phyloP scores from a whole-genome alignment of 78 protist genomes.

The Planoprotostelium fungivorum region DNA sequence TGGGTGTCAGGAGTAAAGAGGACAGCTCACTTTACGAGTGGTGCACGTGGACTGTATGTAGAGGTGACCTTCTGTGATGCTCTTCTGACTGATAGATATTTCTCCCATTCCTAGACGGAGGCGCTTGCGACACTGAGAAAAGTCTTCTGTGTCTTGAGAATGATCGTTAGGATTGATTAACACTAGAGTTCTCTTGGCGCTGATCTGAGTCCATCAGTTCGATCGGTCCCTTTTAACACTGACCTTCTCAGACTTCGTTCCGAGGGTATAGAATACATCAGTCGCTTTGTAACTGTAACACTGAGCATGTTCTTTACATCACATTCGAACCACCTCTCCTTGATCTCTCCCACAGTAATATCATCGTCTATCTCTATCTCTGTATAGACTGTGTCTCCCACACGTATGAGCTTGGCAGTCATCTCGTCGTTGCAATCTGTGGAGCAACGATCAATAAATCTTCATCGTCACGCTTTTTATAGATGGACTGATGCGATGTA shows the following conservation, averaged over 20 bases:
- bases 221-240: background rate
- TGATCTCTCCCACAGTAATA: background rate
- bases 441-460: too few species aligned
- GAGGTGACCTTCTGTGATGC: background rate
- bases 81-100: background rate
- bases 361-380: background rate
- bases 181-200: background rate
- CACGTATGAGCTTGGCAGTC: background rate
- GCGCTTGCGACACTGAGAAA: background rate
- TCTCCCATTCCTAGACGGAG: background rate
- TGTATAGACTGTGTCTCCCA: background rate
- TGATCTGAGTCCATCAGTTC: background rate
- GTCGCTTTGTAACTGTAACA: background rate
- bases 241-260: background rate
- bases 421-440: too few species aligned
- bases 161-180: background rate
- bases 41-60: background rate
- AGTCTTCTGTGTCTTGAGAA: background rate
- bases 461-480: too few species aligned
- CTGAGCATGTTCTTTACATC: background rate
- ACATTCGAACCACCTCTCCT: background rate
- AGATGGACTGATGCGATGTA: too few species aligned
- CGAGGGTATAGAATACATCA: background rate
- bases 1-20: background rate
- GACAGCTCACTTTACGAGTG: background rate